These are phyloP conservation scores for Euryodendron excelsum DNA, from an alignment of 148 eudicot species.

Conservation along the genomic window DNA sequence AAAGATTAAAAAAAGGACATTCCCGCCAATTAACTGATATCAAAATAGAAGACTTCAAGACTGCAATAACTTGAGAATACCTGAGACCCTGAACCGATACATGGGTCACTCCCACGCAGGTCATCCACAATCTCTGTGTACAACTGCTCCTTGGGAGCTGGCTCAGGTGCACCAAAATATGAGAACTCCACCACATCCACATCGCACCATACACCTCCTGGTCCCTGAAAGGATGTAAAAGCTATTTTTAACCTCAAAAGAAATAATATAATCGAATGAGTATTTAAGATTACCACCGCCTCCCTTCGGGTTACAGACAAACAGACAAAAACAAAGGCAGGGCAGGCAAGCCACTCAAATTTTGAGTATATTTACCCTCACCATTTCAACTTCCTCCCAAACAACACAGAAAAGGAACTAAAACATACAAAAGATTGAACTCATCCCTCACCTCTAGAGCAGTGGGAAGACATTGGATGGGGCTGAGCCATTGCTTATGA, in stretches of 20 bases:
- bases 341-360: not conserved
- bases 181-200: conserved; percentile 97
- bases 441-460: conserved; percentile 67
- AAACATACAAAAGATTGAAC: not conserved
- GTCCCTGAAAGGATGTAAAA: conserved; percentile 59
- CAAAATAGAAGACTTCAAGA: not conserved
- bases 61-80: conserved; percentile 29
- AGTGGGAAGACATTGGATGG: conserved; percentile 86
- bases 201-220: conserved; percentile 98
- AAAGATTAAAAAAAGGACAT: not conserved
- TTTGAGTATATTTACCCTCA: not conserved
- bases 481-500: conserved; percentile 94
- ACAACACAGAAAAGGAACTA: not conserved
- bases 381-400: not conserved
- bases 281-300: not conserved
- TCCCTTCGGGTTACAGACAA: too few relatives aligned
- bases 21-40: not conserved
- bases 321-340: not conserved
- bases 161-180: conserved; percentile 98
- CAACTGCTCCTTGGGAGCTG: conserved; percentile 89
- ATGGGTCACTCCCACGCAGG: conserved; percentile 89
- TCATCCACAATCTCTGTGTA: conserved; percentile 97
- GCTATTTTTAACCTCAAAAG: conserved; percentile 17
- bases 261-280: not conserved
- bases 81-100: conserved; percentile 98